Conservation (phyloP, 495 filamentous ascomycete species). For the Eremomyces bilateralis region DNA sequence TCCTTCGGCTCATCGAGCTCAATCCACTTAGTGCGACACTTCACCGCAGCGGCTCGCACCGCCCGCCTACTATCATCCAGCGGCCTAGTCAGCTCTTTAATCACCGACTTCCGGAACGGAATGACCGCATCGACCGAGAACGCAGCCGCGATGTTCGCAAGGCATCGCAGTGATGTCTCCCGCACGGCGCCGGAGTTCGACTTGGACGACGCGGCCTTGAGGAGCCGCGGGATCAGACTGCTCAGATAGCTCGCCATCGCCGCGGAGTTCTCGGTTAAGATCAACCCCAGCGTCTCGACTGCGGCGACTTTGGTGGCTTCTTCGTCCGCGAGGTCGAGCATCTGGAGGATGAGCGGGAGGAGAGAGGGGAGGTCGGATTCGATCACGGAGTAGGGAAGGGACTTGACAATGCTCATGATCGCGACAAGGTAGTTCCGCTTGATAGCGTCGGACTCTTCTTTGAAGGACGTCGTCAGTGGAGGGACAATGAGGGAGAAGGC, state of each 20-base stretch:
- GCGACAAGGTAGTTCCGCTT: conserved; percentile 46
- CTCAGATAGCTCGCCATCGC: conserved; percentile 35
- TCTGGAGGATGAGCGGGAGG: conserved; percentile 46
- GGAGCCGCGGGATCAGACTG: conserved; percentile 34
- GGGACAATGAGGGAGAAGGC: conserved; percentile 41
- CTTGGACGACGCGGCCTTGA: conserved; percentile 23
- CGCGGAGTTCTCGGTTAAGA: conserved; percentile 35
- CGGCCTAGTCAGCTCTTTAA: conserved; percentile 27
- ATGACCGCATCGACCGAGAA: conserved; percentile 27
- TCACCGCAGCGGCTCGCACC: conserved; percentile 47
- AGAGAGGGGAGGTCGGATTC: conserved; percentile 35
- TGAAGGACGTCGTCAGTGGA: conserved; percentile 31
- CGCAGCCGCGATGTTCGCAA: conserved; percentile 29
- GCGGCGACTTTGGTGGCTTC: conserved; percentile 38
- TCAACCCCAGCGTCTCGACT: conserved; percentile 34
- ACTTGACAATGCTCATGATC: conserved; percentile 39
- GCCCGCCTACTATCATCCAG: conserved; percentile 47
- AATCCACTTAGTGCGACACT: conserved; percentile 44
- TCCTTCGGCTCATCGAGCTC: conserved; percentile 40
- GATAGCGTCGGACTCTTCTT: conserved; percentile 21
- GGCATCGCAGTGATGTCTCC: conserved; percentile 30
- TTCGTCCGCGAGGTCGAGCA: conserved; percentile 33
- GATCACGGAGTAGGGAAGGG: conserved; percentile 36
- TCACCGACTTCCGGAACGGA: conserved; percentile 33
- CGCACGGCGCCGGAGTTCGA: conserved; percentile 25